Conservation (phyloP, 108 stramenopile species). For the Cyclotella cryptica region DNA sequence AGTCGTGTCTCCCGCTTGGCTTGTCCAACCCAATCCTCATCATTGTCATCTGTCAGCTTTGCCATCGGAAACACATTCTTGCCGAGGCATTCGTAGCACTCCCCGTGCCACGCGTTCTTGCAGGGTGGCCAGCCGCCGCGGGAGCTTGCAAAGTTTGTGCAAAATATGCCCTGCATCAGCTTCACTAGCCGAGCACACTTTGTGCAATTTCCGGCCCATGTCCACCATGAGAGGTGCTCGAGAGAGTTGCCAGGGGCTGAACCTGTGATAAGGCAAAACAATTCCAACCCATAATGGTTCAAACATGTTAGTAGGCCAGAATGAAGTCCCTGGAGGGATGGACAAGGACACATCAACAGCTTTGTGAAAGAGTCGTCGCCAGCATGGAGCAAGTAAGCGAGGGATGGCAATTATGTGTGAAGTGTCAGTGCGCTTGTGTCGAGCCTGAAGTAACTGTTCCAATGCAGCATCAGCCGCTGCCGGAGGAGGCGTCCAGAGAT, state of each 20-base stretch:
- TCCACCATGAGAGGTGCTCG: slow-evolving; percentile 32
- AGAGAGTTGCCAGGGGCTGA: slow-evolving; percentile 41
- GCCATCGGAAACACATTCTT: slow-evolving; percentile 16
- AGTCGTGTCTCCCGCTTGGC: neutral
- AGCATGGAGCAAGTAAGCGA: slow-evolving; percentile 21
- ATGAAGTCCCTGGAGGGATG: slow-evolving; percentile 7
- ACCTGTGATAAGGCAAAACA: slow-evolving; percentile 29
- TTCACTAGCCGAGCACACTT: slow-evolving; percentile 19
- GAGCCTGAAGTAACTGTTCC: slow-evolving; percentile 39
- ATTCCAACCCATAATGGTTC: slow-evolving; percentile 44
- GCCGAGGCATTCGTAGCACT: slow-evolving; percentile 48
- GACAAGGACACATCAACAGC: slow-evolving; percentile 27
- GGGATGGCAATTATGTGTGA: slow-evolving; percentile 32
- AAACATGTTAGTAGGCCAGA: slow-evolving; percentile 45
- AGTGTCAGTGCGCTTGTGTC: slow-evolving; percentile 42
- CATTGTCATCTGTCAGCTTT: slow-evolving; percentile 7
- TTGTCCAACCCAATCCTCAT: slow-evolving; percentile 14
- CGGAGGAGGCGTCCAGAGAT: slow-evolving; percentile 45
- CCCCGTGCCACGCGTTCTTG: slow-evolving; percentile 20
- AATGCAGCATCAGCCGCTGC: slow-evolving; percentile 29
- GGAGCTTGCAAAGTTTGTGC: slow-evolving; percentile 46
- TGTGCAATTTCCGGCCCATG: slow-evolving; percentile 23
- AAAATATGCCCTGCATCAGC: slow-evolving; percentile 37
- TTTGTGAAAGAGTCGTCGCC: slow-evolving; percentile 29
- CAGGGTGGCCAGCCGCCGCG: slow-evolving; percentile 16